Percentiles rank a stretch among this genome's conserved stretches.
Evolutionary conservation across 495 filamentous ascomycete species (phyloP).

Genomic region (Hypomontagnella submonticulosa): DNA sequence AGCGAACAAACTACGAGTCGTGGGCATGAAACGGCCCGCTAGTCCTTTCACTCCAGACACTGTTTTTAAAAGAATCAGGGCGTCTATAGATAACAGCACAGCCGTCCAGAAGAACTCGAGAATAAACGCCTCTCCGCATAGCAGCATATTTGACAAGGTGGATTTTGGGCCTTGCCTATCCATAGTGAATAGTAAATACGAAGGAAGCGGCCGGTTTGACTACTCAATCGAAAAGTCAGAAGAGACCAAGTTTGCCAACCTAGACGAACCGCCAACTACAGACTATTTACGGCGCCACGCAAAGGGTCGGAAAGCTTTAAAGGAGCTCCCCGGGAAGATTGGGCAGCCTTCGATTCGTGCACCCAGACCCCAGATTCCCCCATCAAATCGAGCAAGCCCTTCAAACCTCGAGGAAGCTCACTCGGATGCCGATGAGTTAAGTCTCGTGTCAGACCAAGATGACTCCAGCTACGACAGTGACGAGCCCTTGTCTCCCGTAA

Average conservation of each 20-base stretch:
- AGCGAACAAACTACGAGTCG: conserved; percentile 37
- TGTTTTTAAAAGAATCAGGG: conserved; percentile 62
- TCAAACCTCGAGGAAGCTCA: conserved; percentile 49
- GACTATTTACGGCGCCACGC: conserved; percentile 52
- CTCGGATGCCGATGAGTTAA: conserved; percentile 60
- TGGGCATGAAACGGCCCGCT: conserved; percentile 52
- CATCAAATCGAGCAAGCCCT: conserved; percentile 42
- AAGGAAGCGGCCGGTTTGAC: conserved; percentile 59
- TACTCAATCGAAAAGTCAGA: conserved; percentile 47
- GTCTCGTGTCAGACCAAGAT: conserved; percentile 61
- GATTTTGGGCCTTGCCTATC: conserved; percentile 61
- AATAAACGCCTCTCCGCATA: conserved; percentile 25
- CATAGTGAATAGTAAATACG: conserved; percentile 62
- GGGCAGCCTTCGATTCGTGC: conserved; percentile 50
- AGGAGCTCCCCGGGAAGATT: conserved; percentile 52
- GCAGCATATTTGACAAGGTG: conserved; percentile 61
- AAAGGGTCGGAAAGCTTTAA: conserved; percentile 50
- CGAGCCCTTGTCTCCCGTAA: conserved; percentile 56
- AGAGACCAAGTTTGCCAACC: conserved; percentile 23
- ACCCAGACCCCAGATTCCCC: conserved; percentile 37
- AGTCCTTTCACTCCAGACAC: conserved; percentile 65
- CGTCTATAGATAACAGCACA: conserved; percentile 47
- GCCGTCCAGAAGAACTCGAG: conserved; percentile 39
- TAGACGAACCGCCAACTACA: conserved; percentile 51
- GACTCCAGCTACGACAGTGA: conserved; percentile 58